Evolutionary conservation across 805 yeast genomes (phyloP).

Genomic region (Barnettozyma pratensis): DNA sequence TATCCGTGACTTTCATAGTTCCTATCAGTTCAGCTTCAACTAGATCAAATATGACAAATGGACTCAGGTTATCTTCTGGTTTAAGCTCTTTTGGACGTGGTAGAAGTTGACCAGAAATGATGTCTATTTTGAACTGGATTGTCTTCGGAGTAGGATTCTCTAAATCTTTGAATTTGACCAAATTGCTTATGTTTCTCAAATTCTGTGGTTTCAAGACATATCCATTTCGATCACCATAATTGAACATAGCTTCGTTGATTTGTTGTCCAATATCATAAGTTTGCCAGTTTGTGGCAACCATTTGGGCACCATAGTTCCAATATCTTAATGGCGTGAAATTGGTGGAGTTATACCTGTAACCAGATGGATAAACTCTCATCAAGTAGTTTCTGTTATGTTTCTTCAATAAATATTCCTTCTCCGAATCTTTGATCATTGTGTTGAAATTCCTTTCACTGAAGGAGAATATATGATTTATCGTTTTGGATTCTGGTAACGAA

Average conservation of each 20-base stretch:
- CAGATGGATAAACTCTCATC: conserved; percentile 86
- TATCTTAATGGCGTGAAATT: conserved; percentile 75
- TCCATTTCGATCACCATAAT: conserved; percentile 55
- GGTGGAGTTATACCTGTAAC: conserved; percentile 66
- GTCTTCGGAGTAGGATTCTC: conserved; percentile 5
- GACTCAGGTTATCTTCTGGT: conserved; percentile 44
- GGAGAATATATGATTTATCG: conserved; percentile 78
- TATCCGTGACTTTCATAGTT: conserved; percentile 11
- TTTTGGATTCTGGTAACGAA: conserved; percentile 80
- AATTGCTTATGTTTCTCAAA: conserved; percentile 27
- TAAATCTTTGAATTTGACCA: conserved; percentile 18
- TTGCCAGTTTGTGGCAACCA: conserved; percentile 98
- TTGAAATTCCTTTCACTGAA: conserved; percentile 70
- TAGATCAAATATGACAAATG: conserved; percentile 58
- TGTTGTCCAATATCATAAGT: conserved; percentile 87
- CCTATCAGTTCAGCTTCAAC: conserved; percentile 36
- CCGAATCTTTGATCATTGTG: conserved; percentile 57
- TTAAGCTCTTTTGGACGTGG: conserved; percentile 60
- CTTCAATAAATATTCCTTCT: conserved; percentile 48
- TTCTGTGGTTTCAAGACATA: conserved; percentile 70
- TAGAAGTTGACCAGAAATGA: conserved; percentile 81
- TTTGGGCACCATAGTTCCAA: conserved; percentile 85
- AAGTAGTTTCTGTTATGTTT: conserved; percentile 74
- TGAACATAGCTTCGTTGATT: conserved; percentile 78
- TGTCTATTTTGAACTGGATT: conserved; percentile 31